Evolutionary conservation across 2,329 filamentous ascomycete genomes (phyloP), one percentile per base, ranked within the genome.

Genomic region (Beauveria sp.): DNA sequence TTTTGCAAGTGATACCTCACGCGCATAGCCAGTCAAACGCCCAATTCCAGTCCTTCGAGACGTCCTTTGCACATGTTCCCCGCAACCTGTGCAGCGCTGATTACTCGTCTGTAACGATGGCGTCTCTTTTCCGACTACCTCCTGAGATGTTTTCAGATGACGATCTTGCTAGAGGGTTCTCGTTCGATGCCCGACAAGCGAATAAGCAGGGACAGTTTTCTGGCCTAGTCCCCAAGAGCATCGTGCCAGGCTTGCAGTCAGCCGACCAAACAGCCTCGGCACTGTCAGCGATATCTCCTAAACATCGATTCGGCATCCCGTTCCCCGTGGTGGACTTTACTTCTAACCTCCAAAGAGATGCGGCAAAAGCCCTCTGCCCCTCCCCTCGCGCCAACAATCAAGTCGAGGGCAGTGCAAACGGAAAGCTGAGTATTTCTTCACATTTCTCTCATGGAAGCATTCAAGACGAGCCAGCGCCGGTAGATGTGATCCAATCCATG

Each of bases 191-290:
- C 16, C 62, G 63, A 44, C 57, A 47, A 43, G 50, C 60, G n/a
- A 63, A 61, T 48, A 65, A 62, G n/a, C 62, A 64, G 0, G 65
- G 65, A 2, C 66, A 67, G 14, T 66, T 64, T 10, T 64, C 62
- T 16, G 55, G 58, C 2, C 50, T 43, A 22, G 34, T 12, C 40
- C 50, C 58, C 44, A 60, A 34, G 18, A 60, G 30, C 22, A 54
- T 54, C 20, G 18, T 60, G 8, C 58, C 50, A 3, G 41, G 50
- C 12, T 30, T 30, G 8, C 50, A 37, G 4, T 6, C 50, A 61
- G 22, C 54, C 48, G 9, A 20, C 51, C 8, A 14, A 24, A 10
- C 26, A 28, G 14, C 24, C 16, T 8, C 26, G 30, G 48, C 16
- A 2, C 16, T 26, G 50, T 16, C n/a, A 24, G n/a, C 41, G 5